Evolutionary conservation across 2,329 filamentous ascomycete species (phyloP).

Genomic region (Dothiorella sarmentorum): DNA sequence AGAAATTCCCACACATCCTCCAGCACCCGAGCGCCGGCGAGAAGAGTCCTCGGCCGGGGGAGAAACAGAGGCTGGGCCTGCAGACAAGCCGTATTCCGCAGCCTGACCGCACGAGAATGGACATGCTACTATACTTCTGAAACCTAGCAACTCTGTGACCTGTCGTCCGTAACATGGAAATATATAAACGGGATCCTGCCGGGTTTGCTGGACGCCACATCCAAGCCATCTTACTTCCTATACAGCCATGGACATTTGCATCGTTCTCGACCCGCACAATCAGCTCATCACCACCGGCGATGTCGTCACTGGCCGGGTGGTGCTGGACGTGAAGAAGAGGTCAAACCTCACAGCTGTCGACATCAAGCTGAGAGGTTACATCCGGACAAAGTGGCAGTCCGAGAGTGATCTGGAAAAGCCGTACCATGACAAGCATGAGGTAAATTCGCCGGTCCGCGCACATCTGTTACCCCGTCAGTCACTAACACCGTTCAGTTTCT

Average conservation of each 20-base stretch:
- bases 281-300: not conserved
- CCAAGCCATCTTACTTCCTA: not conserved
- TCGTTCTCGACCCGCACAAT: not conserved
- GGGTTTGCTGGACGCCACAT: not conserved
- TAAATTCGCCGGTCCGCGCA: not conserved
- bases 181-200: not conserved
- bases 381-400: not conserved
- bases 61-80: not conserved
- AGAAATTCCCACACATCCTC: not conserved
- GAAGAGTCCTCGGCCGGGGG: not conserved
- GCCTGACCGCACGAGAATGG: not conserved
- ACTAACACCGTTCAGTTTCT: not conserved
- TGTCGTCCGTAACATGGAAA: not conserved
- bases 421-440: slow-evolving; percentile 1
- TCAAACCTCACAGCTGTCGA: not conserved
- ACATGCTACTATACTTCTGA: no score
- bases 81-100: not conserved
- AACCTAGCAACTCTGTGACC: no score
- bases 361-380: not conserved
- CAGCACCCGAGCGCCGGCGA: not conserved
- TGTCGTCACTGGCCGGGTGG: not conserved
- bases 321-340: not conserved
- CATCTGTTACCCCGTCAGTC: not conserved
- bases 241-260: not conserved
- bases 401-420: not conserved